These are phyloP conservation scores for Glaciozyma antarctica DNA, from an alignment of 768 basidiomycete species.

Conservation along the genomic window DNA sequence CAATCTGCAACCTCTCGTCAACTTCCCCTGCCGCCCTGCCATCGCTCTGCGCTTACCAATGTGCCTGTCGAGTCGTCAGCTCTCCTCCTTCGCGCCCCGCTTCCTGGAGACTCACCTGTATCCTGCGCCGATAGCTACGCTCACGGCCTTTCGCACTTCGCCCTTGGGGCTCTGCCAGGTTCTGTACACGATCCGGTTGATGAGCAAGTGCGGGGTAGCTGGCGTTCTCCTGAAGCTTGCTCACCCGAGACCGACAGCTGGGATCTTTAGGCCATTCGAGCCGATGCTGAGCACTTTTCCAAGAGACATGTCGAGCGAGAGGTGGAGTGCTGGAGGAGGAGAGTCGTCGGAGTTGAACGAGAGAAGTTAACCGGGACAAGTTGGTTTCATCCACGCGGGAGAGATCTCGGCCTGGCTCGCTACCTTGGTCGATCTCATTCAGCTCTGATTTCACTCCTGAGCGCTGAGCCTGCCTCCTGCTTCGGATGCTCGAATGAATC, in stretches of 20 bases:
- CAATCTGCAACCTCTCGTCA: conserved; percentile 45
- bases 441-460: no score
- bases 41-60: background rate
- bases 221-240: background rate
- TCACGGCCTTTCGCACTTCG: conserved; percentile 14
- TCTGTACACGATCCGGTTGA: background rate
- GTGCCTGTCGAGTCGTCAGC: conserved; percentile 49
- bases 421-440: background rate
- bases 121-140: conserved; percentile 54
- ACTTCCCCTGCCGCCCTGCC: conserved; percentile 38
- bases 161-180: conserved; percentile 27
- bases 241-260: conserved; percentile 25
- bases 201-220: background rate
- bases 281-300: conserved; percentile 1
- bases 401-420: background rate
- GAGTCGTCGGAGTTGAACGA: no score
- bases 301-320: conserved; percentile 5
- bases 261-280: conserved; percentile 13
- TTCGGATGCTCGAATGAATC: background rate
- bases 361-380: no score
- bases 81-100: background rate
- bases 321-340: no score
- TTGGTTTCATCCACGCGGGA: background rate
- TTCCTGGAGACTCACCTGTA: conserved; percentile 43
- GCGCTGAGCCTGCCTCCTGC: no score